These are phyloP conservation scores for Millerozyma miso DNA, from an alignment of 805 yeast genomes.

Conservation along the genomic window DNA sequence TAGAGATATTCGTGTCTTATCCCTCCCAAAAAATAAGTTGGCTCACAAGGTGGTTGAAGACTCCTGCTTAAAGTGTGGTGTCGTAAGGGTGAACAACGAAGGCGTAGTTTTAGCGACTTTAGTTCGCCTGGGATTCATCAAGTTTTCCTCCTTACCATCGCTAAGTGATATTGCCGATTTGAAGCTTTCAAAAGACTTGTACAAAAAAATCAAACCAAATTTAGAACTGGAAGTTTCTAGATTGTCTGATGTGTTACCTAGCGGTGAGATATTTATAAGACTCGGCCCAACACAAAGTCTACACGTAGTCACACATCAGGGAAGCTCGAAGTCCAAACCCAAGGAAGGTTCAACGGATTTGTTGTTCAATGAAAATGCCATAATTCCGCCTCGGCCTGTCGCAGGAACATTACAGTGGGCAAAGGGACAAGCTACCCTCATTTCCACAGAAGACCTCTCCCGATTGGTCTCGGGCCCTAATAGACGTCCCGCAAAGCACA, in stretches of 20 bases:
- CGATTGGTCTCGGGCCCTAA: slow-evolving; percentile 68
- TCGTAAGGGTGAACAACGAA: slow-evolving; percentile 40
- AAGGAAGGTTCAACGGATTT: slow-evolving; percentile 42
- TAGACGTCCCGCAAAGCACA: slow-evolving; percentile 55
- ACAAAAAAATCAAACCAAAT: slow-evolving; percentile 16
- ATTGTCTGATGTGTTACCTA: slow-evolving; percentile 34
- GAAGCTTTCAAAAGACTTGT: slow-evolving; percentile 30
- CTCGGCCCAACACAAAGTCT: slow-evolving; percentile 45
- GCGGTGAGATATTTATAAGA: slow-evolving; percentile 58
- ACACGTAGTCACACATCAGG: slow-evolving; percentile 20
- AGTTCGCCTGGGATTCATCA: slow-evolving; percentile 44
- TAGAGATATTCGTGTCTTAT: slow-evolving; percentile 59
- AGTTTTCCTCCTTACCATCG: slow-evolving; percentile 54
- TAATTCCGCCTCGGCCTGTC: slow-evolving; percentile 75
- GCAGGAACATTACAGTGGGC: slow-evolving; percentile 83
- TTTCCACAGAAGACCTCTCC: slow-evolving; percentile 62
- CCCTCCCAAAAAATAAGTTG: slow-evolving; percentile 57
- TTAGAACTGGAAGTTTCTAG: slow-evolving; percentile 18
- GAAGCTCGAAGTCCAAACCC: slow-evolving; percentile 16
- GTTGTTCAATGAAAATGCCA: slow-evolving; percentile 64
- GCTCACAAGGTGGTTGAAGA: slow-evolving; percentile 61
- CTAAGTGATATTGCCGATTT: slow-evolving; percentile 53
- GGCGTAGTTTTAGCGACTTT: slow-evolving; percentile 48
- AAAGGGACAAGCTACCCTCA: slow-evolving; percentile 59
- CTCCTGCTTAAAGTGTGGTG: slow-evolving; percentile 42